These are phyloP conservation scores for Clavaria fumosa DNA, from an alignment of 768 basidiomycete species.

Conservation along the genomic window DNA sequence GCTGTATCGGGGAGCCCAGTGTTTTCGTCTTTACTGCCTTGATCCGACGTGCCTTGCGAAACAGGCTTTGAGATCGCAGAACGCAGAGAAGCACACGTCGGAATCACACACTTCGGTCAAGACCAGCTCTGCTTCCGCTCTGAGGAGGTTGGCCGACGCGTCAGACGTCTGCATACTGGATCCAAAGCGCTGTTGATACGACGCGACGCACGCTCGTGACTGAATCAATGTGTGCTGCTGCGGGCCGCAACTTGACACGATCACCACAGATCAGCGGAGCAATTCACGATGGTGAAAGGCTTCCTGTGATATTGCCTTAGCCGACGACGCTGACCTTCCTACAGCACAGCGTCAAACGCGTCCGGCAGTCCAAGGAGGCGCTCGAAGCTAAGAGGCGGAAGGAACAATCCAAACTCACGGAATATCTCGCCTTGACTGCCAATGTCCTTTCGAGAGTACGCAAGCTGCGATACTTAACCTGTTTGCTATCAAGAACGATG, in stretches of 20 bases:
- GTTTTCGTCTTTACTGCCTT: slow-evolving; percentile 60
- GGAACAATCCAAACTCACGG: slow-evolving; percentile 61
- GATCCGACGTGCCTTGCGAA: slow-evolving; percentile 42
- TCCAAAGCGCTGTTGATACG: slow-evolving; percentile 14
- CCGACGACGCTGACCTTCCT: too few relatives aligned
- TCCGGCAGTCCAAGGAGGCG: slow-evolving; percentile 39
- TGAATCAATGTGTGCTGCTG: slow-evolving; percentile 3
- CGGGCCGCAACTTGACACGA: too few relatives aligned
- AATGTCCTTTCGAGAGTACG: slow-evolving; percentile 52
- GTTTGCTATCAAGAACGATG: too few relatives aligned
- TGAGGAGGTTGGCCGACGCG: slow-evolving; percentile 35
- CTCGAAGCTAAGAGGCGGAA: slow-evolving; percentile 51
- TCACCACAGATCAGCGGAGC: too few relatives aligned
- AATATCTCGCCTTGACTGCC: slow-evolving; percentile 53
- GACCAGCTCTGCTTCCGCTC: slow-evolving; percentile 56
- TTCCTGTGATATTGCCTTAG: too few relatives aligned
- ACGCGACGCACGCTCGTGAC: slow-evolving; percentile 1
- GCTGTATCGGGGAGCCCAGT: slow-evolving; percentile 65
- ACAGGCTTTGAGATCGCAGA: slow-evolving; percentile 8
- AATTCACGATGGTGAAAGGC: too few relatives aligned
- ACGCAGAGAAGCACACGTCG: slow-evolving; percentile 4
- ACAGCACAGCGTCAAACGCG: slow-evolving; percentile 63
- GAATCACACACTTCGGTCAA: slow-evolving; percentile 36
- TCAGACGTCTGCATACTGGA: slow-evolving; percentile 1
- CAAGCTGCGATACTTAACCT: slow-evolving; percentile 7